Evolutionary conservation across 2,329 filamentous ascomycete species (phyloP).

Genomic region (Penicillium sp.): DNA sequence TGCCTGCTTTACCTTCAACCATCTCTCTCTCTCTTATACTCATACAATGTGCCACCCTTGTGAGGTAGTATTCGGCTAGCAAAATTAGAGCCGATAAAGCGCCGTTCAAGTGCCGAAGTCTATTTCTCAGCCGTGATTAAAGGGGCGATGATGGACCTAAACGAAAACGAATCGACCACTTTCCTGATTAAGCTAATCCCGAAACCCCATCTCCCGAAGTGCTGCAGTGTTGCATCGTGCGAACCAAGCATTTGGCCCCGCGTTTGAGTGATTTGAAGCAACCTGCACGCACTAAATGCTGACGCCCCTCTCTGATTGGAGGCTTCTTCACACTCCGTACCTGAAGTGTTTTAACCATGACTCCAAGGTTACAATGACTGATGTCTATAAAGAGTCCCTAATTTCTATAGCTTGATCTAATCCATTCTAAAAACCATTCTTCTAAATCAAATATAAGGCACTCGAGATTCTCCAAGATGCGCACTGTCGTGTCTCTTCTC

Average conservation of each 20-base stretch:
- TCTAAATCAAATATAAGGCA: neutral
- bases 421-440: neutral
- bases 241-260: neutral
- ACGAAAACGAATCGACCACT: neutral
- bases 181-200: neutral
- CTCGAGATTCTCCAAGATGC: neutral
- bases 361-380: neutral
- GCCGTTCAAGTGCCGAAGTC: neutral
- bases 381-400: neutral
- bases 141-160: neutral
- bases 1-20: too few species aligned
- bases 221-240: neutral
- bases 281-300: neutral
- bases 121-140: neutral
- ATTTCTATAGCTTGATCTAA: neutral
- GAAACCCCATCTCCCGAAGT: neutral
- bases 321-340: neutral
- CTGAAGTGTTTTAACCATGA: neutral
- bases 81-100: neutral
- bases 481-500: neutral
- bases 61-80: neutral
- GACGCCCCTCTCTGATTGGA: neutral
- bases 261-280: neutral
- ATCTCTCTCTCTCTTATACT: too few species aligned
- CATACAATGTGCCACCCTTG: too few species aligned